Conservation (phyloP, 176 grass and related monocot species). For the Puccinellia tenuiflora region DNA sequence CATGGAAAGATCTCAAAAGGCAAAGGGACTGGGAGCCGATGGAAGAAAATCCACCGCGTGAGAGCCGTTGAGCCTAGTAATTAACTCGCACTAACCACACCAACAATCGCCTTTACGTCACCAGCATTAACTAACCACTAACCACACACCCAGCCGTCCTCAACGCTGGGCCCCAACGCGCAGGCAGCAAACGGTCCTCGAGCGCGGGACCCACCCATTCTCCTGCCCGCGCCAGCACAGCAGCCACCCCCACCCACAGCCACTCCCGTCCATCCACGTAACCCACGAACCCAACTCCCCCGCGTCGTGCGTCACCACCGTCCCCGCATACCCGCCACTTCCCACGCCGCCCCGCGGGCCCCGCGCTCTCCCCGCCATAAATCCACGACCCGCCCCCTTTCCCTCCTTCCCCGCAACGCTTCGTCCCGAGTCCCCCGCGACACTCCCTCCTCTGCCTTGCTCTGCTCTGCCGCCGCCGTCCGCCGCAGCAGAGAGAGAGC, state of each 20-base stretch:
- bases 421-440: background rate
- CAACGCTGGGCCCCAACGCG: background rate
- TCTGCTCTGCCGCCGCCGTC: background rate
- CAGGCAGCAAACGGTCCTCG: constrained; percentile 32
- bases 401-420: background rate
- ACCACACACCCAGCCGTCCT: background rate
- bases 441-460: background rate
- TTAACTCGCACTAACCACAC: no score
- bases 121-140: no score
- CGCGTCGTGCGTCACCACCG: background rate
- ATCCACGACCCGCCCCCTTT: background rate
- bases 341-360: background rate
- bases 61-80: no score
- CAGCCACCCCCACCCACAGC: background rate
- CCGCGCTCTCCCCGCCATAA: constrained; percentile 7
- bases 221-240: background rate
- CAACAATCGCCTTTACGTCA: no score
- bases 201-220: background rate
- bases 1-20: no score
- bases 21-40: no score
- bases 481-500: constrained; percentile 20
- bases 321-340: background rate
- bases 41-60: no score
- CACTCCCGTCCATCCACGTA: background rate
- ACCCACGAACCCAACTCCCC: background rate